Conservation (phyloP, 1,284 basidiomycete species). For the Naganishia liquefaciens region DNA sequence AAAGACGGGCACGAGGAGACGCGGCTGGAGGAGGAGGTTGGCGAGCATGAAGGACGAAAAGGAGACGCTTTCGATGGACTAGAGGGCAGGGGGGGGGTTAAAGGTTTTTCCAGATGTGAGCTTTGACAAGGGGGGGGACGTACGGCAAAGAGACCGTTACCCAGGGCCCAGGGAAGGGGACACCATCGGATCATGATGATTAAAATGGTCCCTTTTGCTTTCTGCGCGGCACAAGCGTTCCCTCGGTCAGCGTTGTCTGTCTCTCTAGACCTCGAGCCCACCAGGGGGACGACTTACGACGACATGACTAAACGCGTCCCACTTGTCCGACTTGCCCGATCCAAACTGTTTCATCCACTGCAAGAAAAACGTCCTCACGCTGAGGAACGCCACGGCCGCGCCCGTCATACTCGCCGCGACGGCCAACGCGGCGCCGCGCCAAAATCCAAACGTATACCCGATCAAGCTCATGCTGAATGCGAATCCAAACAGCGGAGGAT, state of each 20-base stretch:
- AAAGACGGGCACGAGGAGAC: slow-evolving; percentile 50
- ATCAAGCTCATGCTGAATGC: slow-evolving; percentile 50
- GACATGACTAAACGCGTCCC: slow-evolving; percentile 53
- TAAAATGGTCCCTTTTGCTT: slow-evolving; percentile 44
- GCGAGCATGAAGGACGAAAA: slow-evolving; percentile 52
- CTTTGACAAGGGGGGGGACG: slow-evolving; percentile 30
- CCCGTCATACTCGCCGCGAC: slow-evolving; percentile 44
- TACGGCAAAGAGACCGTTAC: slow-evolving; percentile 53
- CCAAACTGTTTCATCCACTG: slow-evolving; percentile 44
- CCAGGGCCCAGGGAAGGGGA: slow-evolving; percentile 52
- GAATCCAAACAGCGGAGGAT: slow-evolving; percentile 53
- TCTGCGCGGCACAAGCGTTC: slow-evolving; percentile 9
- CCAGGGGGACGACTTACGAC: slow-evolving; percentile 38
- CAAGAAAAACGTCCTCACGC: slow-evolving; percentile 52
- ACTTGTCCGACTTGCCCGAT: slow-evolving; percentile 46
- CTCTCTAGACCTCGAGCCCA: no score
- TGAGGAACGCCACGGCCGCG: slow-evolving; percentile 46
- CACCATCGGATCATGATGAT: slow-evolving; percentile 54
- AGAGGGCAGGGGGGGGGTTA: background rate
- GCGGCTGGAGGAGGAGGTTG: slow-evolving; percentile 38
- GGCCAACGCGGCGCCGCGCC: slow-evolving; percentile 48
- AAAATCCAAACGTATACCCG: slow-evolving; percentile 52
- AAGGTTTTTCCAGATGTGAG: background rate
- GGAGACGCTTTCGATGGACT: slow-evolving; percentile 51
- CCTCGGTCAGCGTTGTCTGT: no score